Conservation (phyloP, 2,329 filamentous ascomycete species). For the Colletotrichum tropicale region DNA sequence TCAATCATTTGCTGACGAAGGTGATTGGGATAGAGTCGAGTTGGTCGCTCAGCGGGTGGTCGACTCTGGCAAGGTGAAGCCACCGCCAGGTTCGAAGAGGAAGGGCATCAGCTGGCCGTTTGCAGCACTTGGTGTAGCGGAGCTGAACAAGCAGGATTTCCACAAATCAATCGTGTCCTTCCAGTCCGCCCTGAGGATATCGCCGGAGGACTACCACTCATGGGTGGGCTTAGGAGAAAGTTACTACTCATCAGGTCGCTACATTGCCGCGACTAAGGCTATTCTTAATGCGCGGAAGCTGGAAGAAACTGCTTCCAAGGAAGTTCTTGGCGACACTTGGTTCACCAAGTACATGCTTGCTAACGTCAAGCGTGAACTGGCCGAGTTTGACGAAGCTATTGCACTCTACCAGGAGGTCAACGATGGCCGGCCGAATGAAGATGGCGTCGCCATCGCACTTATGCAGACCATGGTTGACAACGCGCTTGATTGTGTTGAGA, state of each 20-base stretch:
- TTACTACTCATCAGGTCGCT: slow-evolving; percentile 91
- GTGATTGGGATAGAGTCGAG: slow-evolving; percentile 97
- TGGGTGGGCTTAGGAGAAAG: slow-evolving; percentile 98
- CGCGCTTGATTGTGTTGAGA: slow-evolving; percentile 77
- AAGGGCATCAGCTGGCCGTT: slow-evolving; percentile 96
- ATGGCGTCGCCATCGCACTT: slow-evolving; percentile 85
- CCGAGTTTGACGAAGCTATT: slow-evolving; percentile 87
- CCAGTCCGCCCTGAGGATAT: slow-evolving; percentile 83
- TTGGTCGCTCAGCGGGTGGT: slow-evolving; percentile 88
- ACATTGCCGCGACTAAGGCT: slow-evolving; percentile 91
- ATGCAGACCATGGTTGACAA: slow-evolving; percentile 88
- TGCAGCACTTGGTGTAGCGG: slow-evolving; percentile 89
- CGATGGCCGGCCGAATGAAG: slow-evolving; percentile 70
- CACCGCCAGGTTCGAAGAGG: slow-evolving; percentile 89
- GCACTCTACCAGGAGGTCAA: slow-evolving; percentile 77
- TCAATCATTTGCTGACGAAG: slow-evolving; percentile 82
- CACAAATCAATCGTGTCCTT: slow-evolving; percentile 89
- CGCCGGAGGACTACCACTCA: slow-evolving; percentile 88
- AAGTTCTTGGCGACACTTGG: slow-evolving; percentile 72
- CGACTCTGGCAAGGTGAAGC: slow-evolving; percentile 91
- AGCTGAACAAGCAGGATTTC: slow-evolving; percentile 93
- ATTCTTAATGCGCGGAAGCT: slow-evolving; percentile 84
- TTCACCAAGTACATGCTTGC: slow-evolving; percentile 97
- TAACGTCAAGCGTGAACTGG: slow-evolving; percentile 90
- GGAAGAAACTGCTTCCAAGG: slow-evolving; percentile 56